A percentile compares a stretch with the other conserved stretches of the same genome.
Conservation (phyloP, 352 stramenopile genomes). For the Pythium rishiriense region DNA sequence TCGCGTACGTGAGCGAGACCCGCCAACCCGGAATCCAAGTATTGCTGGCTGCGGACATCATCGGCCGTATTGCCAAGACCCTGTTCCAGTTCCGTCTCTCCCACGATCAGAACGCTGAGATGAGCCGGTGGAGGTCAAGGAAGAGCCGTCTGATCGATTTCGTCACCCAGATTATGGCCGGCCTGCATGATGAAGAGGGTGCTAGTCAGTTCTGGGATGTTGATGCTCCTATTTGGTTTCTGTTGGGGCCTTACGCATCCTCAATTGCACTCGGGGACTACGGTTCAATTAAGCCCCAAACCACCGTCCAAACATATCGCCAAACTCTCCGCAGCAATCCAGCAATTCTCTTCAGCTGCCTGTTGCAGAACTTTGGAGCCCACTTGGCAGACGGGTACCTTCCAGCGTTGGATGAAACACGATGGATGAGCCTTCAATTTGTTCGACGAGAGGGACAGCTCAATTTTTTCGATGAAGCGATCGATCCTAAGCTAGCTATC, state of each 20-base stretch:
- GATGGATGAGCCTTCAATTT: conserved; percentile 58
- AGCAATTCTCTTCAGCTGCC: conserved; percentile 51
- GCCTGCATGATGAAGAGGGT: conserved; percentile 35
- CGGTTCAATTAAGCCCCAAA: conserved; percentile 16
- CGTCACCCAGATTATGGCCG: conserved; percentile 70
- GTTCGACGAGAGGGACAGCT: conserved; percentile 53
- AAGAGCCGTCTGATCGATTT: conserved; percentile 65
- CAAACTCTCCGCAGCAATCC: conserved; percentile 53
- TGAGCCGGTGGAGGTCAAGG: conserved; percentile 50
- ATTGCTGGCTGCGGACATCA: conserved; percentile 68
- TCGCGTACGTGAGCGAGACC: conserved; percentile 38
- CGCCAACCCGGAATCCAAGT: conserved; percentile 54
- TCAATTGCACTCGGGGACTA: conserved; percentile 49
- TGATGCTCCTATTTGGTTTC: conserved; percentile 60
- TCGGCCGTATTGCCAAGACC: conserved; percentile 72
- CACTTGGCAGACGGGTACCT: conserved; percentile 52
- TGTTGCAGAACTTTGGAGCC: conserved; percentile 59
- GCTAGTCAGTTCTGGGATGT: conserved; percentile 74
- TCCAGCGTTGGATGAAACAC: conserved; percentile 53
- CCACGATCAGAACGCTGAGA: conserved; percentile 43
- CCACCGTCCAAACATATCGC: conserved; percentile 48
- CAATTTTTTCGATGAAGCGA: conserved; percentile 50
- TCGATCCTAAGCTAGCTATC: conserved; percentile 52
- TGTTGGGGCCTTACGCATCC: conserved; percentile 59
- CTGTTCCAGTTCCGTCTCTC: conserved; percentile 67